These are phyloP conservation scores for Neurospora sp. DNA, from an alignment of 495 filamentous ascomycete genomes.

Conservation along the genomic window DNA sequence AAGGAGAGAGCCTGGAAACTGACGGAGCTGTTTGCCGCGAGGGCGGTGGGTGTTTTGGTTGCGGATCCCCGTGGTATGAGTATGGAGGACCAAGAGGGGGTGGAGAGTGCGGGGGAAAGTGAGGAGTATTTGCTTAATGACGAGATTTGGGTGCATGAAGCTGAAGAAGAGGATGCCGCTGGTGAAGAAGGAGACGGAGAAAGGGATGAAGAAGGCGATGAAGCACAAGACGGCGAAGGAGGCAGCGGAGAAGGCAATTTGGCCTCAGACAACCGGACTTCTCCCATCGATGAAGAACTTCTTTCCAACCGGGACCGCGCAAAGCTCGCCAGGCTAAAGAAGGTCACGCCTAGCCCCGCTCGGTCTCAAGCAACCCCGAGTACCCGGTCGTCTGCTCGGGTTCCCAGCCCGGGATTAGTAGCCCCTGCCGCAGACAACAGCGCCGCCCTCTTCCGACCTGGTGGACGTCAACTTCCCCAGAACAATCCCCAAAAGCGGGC, in stretches of 20 bases:
- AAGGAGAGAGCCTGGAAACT: not conserved
- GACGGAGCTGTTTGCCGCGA: not conserved
- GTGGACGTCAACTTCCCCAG: not conserved
- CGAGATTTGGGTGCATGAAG: not conserved
- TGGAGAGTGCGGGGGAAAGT: not conserved
- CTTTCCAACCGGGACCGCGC: not conserved
- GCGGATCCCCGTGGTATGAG: not conserved
- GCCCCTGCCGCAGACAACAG: not conserved
- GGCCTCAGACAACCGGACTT: not conserved
- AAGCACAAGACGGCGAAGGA: not conserved
- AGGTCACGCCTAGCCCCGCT: not conserved
- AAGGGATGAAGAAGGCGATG: no score
- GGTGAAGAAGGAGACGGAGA: not conserved
- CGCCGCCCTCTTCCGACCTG: not conserved
- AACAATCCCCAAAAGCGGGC: not conserved
- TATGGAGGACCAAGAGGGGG: not conserved
- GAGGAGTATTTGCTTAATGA: not conserved
- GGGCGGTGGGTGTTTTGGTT: not conserved
- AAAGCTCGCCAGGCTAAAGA: not conserved
- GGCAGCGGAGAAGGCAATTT: not conserved
- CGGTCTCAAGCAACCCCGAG: not conserved
- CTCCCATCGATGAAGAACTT: not conserved
- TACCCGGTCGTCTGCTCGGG: not conserved
- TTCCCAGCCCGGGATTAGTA: not conserved
- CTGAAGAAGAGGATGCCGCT: not conserved